Percentiles rank a stretch among this genome's conserved stretches.
phyloP scores from a whole-genome alignment of 805 yeast species.

The Saturnispora saitoi region DNA sequence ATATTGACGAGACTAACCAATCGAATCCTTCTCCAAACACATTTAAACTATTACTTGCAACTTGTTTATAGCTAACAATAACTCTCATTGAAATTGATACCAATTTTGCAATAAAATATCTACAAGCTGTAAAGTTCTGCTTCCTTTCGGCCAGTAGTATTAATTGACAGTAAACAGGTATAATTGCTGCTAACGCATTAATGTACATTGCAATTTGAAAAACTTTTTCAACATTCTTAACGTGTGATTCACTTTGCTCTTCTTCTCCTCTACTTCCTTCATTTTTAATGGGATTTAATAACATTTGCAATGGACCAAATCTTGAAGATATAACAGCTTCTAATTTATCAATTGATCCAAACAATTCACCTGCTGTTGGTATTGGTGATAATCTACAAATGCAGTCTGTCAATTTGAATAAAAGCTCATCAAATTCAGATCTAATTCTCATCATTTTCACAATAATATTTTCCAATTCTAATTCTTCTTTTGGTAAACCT shows the following conservation, averaged over 20 bases:
- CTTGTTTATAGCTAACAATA: slow-evolving; percentile 29
- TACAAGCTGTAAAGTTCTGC: slow-evolving; percentile 21
- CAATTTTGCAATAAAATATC: slow-evolving; percentile 32
- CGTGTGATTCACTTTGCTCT: slow-evolving; percentile 15
- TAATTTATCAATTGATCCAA: slow-evolving; percentile 28
- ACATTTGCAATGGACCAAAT: slow-evolving; percentile 25
- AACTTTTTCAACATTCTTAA: slow-evolving; percentile 19
- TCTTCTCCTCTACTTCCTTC: background rate
- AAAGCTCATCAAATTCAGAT: slow-evolving; percentile 23
- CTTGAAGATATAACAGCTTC: slow-evolving; percentile 27
- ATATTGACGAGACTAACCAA: slow-evolving; percentile 30
- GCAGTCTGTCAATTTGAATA: slow-evolving; percentile 29
- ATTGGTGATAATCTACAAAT: slow-evolving; percentile 34
- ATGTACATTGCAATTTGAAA: slow-evolving; percentile 17
- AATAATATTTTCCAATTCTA: slow-evolving; percentile 34
- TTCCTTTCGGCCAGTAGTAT: slow-evolving; percentile 30
- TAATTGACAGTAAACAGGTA: slow-evolving; percentile 36
- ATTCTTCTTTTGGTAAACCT: slow-evolving; percentile 26
- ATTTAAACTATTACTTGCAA: slow-evolving; percentile 24
- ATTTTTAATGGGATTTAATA: slow-evolving; percentile 18
- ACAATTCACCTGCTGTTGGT: slow-evolving; percentile 32
- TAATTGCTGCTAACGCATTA: slow-evolving; percentile 28
- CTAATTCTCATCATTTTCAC: slow-evolving; percentile 27
- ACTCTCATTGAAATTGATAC: slow-evolving; percentile 26
- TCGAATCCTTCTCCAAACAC: slow-evolving; percentile 32